Percentiles rank a stretch among this genome's conserved stretches.
phyloP scores from a whole-genome alignment of 2,329 filamentous ascomycete genomes.

The Pseudogymnoascus sp. region DNA sequence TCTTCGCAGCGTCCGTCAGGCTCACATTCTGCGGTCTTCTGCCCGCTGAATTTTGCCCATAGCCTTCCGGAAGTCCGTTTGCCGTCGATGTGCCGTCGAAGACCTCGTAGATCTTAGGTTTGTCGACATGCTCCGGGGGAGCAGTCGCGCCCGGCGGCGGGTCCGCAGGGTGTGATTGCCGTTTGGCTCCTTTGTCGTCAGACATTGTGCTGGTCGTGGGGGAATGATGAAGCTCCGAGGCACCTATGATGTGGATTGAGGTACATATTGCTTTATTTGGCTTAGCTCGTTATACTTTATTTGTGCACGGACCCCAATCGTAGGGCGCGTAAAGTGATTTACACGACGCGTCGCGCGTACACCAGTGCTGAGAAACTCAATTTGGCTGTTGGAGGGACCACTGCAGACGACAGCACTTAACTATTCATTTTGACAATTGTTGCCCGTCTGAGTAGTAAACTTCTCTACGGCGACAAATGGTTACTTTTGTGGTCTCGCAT shows the following conservation, averaged over 20 bases:
- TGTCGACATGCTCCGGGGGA: conserved; percentile 32
- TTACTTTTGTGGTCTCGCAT: background rate
- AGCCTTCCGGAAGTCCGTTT: conserved; percentile 30
- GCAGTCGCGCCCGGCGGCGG: conserved; percentile 33
- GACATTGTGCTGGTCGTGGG: background rate
- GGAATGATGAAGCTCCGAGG: conserved; percentile 14
- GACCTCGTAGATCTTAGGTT: conserved; percentile 36
- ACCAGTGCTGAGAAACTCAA: background rate
- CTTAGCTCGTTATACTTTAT: conserved; percentile 7
- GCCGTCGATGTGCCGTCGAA: conserved; percentile 30
- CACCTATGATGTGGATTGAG: conserved; percentile 12
- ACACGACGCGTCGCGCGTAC: conserved; percentile 8
- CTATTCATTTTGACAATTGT: conserved; percentile 6
- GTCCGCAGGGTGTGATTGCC: conserved; percentile 22
- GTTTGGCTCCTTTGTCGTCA: conserved; percentile 16
- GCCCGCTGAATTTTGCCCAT: conserved; percentile 31
- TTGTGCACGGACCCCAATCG: background rate
- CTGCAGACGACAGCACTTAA: background rate
- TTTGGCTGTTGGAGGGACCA: conserved; percentile 1
- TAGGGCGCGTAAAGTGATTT: conserved; percentile 11
- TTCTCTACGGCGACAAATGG: conserved; percentile 2
- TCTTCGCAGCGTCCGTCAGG: conserved; percentile 58
- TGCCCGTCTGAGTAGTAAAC: background rate
- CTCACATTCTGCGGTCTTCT: conserved; percentile 25
- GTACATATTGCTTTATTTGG: conserved; percentile 9